phyloP scores from a whole-genome alignment of 176 grass and related monocot species.

The Pontederia paniculata region DNA sequence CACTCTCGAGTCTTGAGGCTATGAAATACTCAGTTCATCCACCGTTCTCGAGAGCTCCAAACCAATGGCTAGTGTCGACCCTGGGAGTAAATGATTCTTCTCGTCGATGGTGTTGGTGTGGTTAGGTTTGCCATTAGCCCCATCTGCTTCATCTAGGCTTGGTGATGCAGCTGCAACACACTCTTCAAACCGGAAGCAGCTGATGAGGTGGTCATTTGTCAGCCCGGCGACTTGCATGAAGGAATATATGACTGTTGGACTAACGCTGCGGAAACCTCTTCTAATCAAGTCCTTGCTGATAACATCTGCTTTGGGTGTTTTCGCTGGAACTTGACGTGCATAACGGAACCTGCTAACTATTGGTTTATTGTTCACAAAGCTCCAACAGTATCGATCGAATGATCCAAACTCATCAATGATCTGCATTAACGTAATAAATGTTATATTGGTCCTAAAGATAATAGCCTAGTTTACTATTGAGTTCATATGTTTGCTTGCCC shows the following conservation, averaged over 20 bases:
- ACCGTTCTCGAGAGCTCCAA: constrained; percentile 1
- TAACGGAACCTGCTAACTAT: constrained; percentile 56
- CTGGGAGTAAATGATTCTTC: not conserved
- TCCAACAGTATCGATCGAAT: constrained; percentile 76
- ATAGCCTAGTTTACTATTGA: not conserved
- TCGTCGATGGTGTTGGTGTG: not conserved
- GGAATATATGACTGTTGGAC: constrained; percentile 71
- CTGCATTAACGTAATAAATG: constrained; percentile 24
- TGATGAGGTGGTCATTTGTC: constrained; percentile 75
- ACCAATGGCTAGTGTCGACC: not conserved
- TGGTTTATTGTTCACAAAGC: constrained; percentile 75
- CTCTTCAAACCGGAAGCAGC: constrained; percentile 72
- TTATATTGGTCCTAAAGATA: too few species aligned
- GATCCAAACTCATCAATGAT: constrained; percentile 77
- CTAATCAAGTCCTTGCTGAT: constrained; percentile 87
- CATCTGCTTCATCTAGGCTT: not conserved
- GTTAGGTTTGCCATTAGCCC: constrained; percentile 12
- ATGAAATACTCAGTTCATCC: constrained; percentile 1
- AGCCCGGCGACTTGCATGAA: constrained; percentile 97
- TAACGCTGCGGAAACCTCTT: constrained; percentile 74
- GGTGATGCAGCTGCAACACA: constrained; percentile 26
- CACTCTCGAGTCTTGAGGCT: not conserved
- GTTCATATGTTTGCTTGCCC: too few species aligned
- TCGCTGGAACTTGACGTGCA: constrained; percentile 59
- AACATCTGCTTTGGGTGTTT: constrained; percentile 80